Conservation (phyloP, 225 moss, liverwort and hornwort species). For the Anthoceros angustus region DNA sequence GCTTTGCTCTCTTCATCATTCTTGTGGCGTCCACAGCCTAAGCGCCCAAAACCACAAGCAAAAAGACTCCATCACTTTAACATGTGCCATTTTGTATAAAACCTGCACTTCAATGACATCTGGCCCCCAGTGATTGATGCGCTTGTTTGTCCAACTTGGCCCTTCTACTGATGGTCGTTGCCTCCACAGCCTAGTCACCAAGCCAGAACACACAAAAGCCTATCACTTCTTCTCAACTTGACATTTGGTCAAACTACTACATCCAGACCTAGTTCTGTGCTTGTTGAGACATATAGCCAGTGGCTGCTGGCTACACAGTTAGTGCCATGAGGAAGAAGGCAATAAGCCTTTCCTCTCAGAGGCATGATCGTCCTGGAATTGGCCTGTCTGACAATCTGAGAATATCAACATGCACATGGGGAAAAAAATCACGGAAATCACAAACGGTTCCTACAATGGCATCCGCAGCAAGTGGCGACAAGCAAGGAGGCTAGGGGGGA, state of each 20-base stretch:
- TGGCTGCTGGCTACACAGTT: too few species aligned
- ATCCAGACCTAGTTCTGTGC: too few species aligned
- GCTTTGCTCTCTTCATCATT: conserved; percentile 3
- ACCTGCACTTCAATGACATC: background rate
- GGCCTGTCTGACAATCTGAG: too few species aligned
- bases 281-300: too few species aligned
- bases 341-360: too few species aligned
- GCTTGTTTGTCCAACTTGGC: background rate
- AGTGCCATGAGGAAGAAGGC: too few species aligned
- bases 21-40: conserved; percentile 4
- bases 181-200: background rate
- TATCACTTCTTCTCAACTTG: background rate
- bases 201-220: background rate
- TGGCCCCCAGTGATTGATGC: background rate
- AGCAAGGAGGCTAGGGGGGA: too few species aligned
- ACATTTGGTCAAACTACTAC: background rate
- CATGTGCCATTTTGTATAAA: background rate
- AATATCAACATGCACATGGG: too few species aligned
- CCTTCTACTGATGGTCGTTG: background rate
- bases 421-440: too few species aligned
- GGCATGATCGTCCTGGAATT: too few species aligned
- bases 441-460: too few species aligned
- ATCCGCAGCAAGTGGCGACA: too few species aligned
- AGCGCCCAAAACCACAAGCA: background rate
- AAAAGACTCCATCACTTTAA: background rate